Base-by-base conservation (phyloP, 164 flowering plant genomes). In the Macadamia integrifolia region DNA sequence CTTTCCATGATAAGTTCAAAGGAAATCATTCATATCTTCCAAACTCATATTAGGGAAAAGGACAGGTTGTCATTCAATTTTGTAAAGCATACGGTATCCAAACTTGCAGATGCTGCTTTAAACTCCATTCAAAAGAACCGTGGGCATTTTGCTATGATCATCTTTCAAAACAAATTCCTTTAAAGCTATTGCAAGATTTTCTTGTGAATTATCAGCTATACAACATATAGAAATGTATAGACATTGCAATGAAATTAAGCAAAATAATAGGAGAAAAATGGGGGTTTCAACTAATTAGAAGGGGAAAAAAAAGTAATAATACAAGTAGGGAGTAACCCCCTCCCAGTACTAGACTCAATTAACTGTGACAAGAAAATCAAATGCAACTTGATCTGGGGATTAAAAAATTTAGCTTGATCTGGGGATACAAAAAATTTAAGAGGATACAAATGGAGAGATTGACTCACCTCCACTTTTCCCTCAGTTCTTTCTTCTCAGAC, bases 401-500 rank as follows among this genome's bases (percentile, higher is more conserved):
- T 23, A 23, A 23, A 23, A 59, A 56, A 52, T 58, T 48, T 12
- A 63, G 17, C 66, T 58, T 53, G 61, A 60, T 42, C 35, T 46
- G 13, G 50, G 29, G 30, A 44, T 29, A 62, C 66, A 67, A 61
- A 69, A 72, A 66, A 40, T 53, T 56, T 50, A 29, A 13, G 56
- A 11, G 35, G 48, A 65, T 35, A 64, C 42, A 32, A 23, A 23
- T 30, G 43, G 52, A n/a, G 58, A 65, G 64, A 58, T 50, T 40
- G 44, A 29, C 61, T 87, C 81, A 94, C 86, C 91, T 92, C 99
- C 99, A 92, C 69, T 89, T 92, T 32, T 90, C 97, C 61, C 78
- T 85, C 58, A 94, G 76, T 55, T 94, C 99, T 78, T 92, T 94
- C 79, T 75, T 90, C 83, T 94, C 97, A 1, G 98, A 94, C 77